Evolutionary conservation across 1,284 basidiomycete genomes (phyloP).

Genomic region (Rhodotorula sp.): DNA sequence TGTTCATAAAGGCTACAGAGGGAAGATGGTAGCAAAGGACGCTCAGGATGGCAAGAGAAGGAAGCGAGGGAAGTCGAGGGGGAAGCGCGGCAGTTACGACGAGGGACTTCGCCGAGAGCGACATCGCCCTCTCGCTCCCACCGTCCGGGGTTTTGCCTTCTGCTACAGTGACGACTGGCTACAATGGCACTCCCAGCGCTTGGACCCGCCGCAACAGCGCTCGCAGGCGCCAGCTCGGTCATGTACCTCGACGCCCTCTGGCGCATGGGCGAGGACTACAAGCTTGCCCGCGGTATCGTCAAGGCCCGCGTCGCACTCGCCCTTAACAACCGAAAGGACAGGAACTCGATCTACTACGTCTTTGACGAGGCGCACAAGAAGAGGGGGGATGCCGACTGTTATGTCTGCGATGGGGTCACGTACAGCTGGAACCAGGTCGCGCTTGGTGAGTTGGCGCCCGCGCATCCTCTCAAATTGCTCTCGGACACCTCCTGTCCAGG

Average conservation of each 20-base stretch:
- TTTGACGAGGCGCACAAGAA: constrained; percentile 19
- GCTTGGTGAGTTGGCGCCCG: constrained; percentile 9
- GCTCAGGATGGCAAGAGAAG: no score
- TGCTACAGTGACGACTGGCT: neutral
- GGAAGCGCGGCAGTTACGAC: no score
- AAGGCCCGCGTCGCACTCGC: constrained; percentile 11
- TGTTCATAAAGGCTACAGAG: no score
- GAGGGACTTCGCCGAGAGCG: no score
- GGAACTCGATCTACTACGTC: constrained; percentile 33
- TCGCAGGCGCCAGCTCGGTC: neutral
- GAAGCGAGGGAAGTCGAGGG: no score
- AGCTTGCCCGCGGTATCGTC: constrained; percentile 9
- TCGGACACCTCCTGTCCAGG: neutral
- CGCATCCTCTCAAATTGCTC: neutral
- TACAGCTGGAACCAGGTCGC: constrained; percentile 28
- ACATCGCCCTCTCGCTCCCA: neutral
- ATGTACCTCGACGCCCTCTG: constrained; percentile 30
- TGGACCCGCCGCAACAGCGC: neutral
- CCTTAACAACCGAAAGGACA: constrained; percentile 12
- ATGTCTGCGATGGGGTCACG: constrained; percentile 26
- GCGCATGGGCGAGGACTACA: constrained; percentile 19
- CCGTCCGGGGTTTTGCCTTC: no score
- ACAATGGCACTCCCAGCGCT: neutral
- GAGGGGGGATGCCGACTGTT: constrained; percentile 19
- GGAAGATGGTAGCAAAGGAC: no score